Percentiles rank a stretch among this genome's conserved stretches.
These are phyloP conservation scores for Salix exigua DNA, from an alignment of 345 rosid genomes.

Conservation along the genomic window DNA sequence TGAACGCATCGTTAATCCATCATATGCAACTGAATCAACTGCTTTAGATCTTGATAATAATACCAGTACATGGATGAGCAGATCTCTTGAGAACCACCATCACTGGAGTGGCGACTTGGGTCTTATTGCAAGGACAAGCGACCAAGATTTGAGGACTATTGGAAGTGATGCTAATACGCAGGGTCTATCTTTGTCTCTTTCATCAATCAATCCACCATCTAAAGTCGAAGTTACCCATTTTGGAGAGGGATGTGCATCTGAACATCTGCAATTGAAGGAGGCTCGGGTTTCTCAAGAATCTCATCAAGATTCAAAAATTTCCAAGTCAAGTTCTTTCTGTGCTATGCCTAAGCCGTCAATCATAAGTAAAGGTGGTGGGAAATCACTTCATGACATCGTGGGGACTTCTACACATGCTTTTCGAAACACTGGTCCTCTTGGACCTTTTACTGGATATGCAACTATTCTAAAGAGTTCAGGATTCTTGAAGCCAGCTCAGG, in stretches of 20 bases:
- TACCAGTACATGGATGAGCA: constrained; percentile 15
- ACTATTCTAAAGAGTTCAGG: constrained; percentile 55
- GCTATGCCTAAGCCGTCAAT: constrained; percentile 25
- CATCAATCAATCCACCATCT: constrained; percentile 34
- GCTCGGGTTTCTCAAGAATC: constrained; percentile 12
- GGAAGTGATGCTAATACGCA: constrained; percentile 21
- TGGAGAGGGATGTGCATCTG: constrained; percentile 20
- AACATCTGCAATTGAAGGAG: constrained; percentile 4
- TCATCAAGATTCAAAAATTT: constrained; percentile 18
- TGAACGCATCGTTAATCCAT: constrained; percentile 30
- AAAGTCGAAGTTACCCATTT: constrained; percentile 15
- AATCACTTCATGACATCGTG: constrained; percentile 23
- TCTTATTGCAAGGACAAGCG: constrained; percentile 16
- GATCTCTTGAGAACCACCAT: constrained; percentile 16
- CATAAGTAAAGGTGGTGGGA: constrained; percentile 23
- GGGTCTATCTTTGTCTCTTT: constrained; percentile 51
- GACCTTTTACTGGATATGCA: constrained; percentile 75
- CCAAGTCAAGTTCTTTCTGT: not conserved
- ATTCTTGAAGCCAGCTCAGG: constrained; percentile 54
- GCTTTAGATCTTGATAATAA: constrained; percentile 1
- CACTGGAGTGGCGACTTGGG: constrained; percentile 30
- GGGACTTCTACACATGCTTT: constrained; percentile 27
- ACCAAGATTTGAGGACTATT: constrained; percentile 8
- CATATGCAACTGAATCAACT: constrained; percentile 26
- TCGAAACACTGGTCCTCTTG: constrained; percentile 50